These are phyloP conservation scores for Syncephalis fuscata DNA, from an alignment of 371 early-diverging fungal genomes.

Conservation along the genomic window DNA sequence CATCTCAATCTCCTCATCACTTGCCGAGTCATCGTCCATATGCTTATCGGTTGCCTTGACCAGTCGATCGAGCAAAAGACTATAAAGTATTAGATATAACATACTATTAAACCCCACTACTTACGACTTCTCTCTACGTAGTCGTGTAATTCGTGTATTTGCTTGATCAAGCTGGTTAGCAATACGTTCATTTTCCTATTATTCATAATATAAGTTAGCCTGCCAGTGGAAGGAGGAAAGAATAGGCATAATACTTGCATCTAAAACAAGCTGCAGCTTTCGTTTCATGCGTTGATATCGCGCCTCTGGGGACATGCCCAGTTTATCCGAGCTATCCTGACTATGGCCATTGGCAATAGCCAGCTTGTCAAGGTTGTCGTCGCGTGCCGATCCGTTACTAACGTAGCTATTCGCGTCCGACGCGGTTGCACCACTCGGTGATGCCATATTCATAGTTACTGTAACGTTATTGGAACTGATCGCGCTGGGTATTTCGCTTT, in stretches of 20 bases:
- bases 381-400: no score
- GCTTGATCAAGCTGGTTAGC: slow-evolving; percentile 19
- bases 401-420: neutral
- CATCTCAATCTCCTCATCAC: neutral
- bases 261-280: slow-evolving; percentile 29
- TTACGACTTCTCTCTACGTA: slow-evolving; percentile 35
- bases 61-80: neutral
- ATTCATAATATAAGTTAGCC: no score
- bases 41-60: neutral
- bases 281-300: slow-evolving; percentile 30
- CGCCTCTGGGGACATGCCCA: slow-evolving; percentile 14
- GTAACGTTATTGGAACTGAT: neutral
- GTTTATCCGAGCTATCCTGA: slow-evolving; percentile 3
- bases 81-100: no score
- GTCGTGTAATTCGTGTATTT: slow-evolving; percentile 21
- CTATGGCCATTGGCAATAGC: neutral
- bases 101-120: no score
- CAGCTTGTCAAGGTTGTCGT: no score
- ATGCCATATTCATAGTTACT: neutral
- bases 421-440: neutral
- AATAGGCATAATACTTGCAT: slow-evolving; percentile 23
- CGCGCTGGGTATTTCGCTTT: neutral
- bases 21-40: neutral
- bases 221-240: no score
- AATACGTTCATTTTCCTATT: slow-evolving; percentile 28